phyloP scores from a whole-genome alignment of 306 rosid species.

The Sphenostylis stenocarpa region DNA sequence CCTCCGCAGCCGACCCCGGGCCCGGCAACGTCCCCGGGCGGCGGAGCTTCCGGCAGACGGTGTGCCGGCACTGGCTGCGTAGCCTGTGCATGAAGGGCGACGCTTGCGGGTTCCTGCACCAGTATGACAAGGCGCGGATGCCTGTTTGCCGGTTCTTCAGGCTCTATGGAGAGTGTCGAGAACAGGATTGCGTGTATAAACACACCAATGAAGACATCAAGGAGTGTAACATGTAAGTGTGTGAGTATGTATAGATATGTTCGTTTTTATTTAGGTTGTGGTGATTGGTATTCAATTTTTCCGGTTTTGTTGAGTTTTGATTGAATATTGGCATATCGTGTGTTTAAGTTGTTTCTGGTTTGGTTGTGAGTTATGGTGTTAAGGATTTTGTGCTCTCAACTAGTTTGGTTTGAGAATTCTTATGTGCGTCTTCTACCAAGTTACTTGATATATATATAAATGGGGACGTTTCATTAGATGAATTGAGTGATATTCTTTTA shows the following conservation, averaged over 20 bases:
- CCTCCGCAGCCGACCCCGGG: slow-evolving; percentile 3
- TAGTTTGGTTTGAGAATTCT: background rate
- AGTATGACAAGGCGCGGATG: slow-evolving; percentile 96
- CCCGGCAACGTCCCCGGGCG: slow-evolving; percentile 47
- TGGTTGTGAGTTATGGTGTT: background rate
- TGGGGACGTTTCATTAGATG: background rate
- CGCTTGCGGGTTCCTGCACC: slow-evolving; percentile 96
- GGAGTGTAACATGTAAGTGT: slow-evolving; percentile 92
- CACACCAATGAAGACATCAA: slow-evolving; percentile 97
- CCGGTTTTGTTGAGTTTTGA: background rate
- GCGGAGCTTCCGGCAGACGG: slow-evolving; percentile 96
- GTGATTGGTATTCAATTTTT: background rate
- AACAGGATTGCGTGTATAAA: slow-evolving; percentile 96
- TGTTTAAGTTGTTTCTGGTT: background rate
- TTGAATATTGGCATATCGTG: background rate
- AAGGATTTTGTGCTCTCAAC: background rate
- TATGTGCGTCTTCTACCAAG: background rate
- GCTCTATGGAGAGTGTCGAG: slow-evolving; percentile 91
- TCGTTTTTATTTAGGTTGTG: background rate
- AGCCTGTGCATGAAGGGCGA: slow-evolving; percentile 98
- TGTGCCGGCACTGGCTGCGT: slow-evolving; percentile 97
- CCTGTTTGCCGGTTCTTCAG: slow-evolving; percentile 95
- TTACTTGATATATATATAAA: background rate
- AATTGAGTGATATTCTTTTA: background rate
- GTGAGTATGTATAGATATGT: background rate